Base-by-base conservation (phyloP, 1,284 basidiomycete species). In the Ustilago loliicola region DNA sequence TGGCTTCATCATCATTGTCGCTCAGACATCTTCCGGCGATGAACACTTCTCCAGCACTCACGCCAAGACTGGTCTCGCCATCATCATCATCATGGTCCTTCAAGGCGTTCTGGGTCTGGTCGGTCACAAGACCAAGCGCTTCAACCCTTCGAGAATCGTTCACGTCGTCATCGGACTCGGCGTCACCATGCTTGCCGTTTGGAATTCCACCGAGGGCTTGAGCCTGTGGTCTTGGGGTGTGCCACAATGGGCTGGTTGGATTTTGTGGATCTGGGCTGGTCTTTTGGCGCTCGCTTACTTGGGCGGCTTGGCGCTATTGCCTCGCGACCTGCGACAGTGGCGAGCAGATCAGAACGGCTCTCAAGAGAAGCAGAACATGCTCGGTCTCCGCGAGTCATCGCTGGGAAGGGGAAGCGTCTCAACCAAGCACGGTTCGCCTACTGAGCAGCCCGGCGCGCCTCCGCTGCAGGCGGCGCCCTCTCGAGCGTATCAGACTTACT, bases 11-110 rank as follows among this genome's bases (percentile, higher is more conserved):
- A 90, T 92, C 86, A 91, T 90, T 86, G 89, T 90, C 66, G 81
- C 63, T 38, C 62, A 73, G 13, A 58, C 66, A 32, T 51, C 63
- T 36, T 29, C 38, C 17, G 42, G 75, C 34, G 34, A 56, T 51
- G 61, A 27, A 25, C 60, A 73, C 68, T 79, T 75, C 42, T 47
- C 57, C 21, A 61, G 66, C 42, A 67, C 61, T 34, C 73, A 63
- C 54, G 78, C 91, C 90, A 88, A 88, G 86, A 88, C 89, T 79
- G 92, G 92, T 34, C 82, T 91, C 52, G 88, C 88, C 7, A 85
- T 93, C 48, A 89, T 92, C 69, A 87, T 89, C 50, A 86, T 93
- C n/a, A 91, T 92, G 80, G 47, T 91, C 58, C 61, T 89, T 13
- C 92, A 93, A 85, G 87, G 89, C 72, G 75, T 82, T 1, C 83